Base-by-base conservation (phyloP, 2,329 filamentous ascomycete species). In the Xylariales sp. region DNA sequence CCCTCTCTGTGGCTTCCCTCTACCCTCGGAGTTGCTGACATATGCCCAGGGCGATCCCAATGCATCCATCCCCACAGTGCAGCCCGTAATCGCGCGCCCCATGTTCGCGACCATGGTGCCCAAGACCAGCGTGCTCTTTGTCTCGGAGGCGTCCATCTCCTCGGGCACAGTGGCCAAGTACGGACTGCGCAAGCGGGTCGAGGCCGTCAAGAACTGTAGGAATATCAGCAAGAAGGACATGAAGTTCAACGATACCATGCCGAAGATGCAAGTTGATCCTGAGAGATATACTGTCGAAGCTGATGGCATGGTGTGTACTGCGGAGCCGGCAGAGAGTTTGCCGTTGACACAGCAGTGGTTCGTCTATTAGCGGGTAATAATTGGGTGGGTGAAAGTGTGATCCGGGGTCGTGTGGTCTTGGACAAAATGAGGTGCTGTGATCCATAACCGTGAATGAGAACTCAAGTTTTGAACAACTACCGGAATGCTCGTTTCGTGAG, bases 261-360 rank as follows among this genome's bases (percentile, higher is more conserved):
- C 91, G 11, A 80, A 74, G 66, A 96, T 97, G 87, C 81, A 72
- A 54, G 90, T 97, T 46, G 90, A 97, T 62, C 86, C 91, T 4
- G 91, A 97, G 73, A 82, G 78, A 56, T 97, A 96, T 68, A 77
- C 72, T 12, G 90, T 96, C 19, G 82, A 91, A 67, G 90, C 90
- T 2, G 88, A 95, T 64, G 89, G 87, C 0, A 64, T 77, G 61
- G 68, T 82, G 25, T 90, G 86, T 58, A 74, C 69, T 31, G 88
- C 88, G 0, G 86, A 84, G 62, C 86, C 89, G 4, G 78, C 85
- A 16, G 71, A 72, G 19, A 72, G 58, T 38, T 61, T 96, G 63
- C 89, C 89, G 5, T 69, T 95, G 58, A 81, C 84, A 45, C 88
- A 95, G 69, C 70, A 65, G 11, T 90, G 78, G 58, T 95, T 82